Evolutionary conservation across 371 early-diverging fungal genomes (phyloP).

Genomic region (Mortierella sp.): DNA sequence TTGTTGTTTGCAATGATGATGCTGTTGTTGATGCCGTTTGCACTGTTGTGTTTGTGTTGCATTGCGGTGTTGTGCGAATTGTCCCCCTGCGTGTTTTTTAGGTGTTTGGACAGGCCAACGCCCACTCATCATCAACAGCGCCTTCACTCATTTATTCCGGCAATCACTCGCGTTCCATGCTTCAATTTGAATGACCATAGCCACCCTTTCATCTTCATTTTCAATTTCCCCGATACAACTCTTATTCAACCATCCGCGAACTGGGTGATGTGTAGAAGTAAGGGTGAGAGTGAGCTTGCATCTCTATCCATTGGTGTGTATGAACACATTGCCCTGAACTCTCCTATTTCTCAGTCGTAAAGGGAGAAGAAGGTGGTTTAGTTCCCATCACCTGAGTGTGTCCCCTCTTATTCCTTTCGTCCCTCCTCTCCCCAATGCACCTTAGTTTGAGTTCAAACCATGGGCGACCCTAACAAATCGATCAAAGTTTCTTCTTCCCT

Average conservation of each 20-base stretch:
- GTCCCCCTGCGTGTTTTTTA: background rate
- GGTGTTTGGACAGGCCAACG: background rate
- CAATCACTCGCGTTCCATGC: background rate
- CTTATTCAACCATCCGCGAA: background rate
- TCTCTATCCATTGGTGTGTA: background rate
- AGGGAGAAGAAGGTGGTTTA: background rate
- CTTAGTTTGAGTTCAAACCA: slow-evolving; percentile 4
- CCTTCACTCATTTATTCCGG: background rate
- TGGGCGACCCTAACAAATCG: background rate
- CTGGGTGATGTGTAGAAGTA: background rate
- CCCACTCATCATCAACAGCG: background rate
- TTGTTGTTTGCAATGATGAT: no score
- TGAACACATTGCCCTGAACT: background rate
- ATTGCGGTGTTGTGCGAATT: background rate
- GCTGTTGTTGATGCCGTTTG: background rate
- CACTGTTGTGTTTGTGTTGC: background rate
- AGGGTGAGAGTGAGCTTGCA: background rate
- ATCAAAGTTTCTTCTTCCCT: background rate
- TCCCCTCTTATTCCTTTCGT: background rate
- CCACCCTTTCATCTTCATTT: background rate
- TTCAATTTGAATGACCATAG: background rate
- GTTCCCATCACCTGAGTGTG: background rate
- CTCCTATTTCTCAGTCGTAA: background rate
- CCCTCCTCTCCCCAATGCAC: background rate
- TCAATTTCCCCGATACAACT: background rate